Base-by-base conservation (phyloP, 805 yeast genomes). In the Diddensiella santjacobensis region DNA sequence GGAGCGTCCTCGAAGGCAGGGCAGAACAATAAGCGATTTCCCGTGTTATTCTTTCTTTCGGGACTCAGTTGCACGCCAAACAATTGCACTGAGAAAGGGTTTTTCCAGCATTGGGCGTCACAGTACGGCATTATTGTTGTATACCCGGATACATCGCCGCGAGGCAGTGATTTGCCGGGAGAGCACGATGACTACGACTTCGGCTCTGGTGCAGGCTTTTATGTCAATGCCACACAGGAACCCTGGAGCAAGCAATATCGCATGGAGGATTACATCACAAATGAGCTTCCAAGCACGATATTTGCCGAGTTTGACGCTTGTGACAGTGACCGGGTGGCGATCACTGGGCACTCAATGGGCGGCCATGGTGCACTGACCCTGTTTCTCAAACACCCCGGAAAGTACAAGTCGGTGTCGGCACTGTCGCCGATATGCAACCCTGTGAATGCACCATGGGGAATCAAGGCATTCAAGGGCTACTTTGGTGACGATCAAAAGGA, bases 261-360 rank as follows among this genome's bases (percentile, higher is more conserved):
- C 49, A 93, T 93, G 98, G 87, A 84, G 69, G 74, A 84, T 3
- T 91, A 91, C 61, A 79, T 91, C 22, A 82, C 81, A 57, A 66
- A 76, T 33, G 99, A 91, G 64, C 73, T 91, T 51, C 83, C 83
- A 33, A 67, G 68, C 20, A 68, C 67, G 23, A 70, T 87, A 56
- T 65, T 75, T 11, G 62, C 62, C 24, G 63, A 70, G 45, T 68
- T 65, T 47, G 43, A 54, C 26, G 51, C 69, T 2, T 65, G 68
- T 36, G 88, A 91, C 66, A 31, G 58, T 22, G 64, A 69, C 35
- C 82, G 77, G 36, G 75, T 81, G 44, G 78, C 91, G 18, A 79
- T 91, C 55, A 81, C 93, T n/a, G 99, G 99, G 39, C 98, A 93
- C 66, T 93, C 99, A 1, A 93, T 93, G 98, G 99, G 99, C 44